A percentile compares a stretch with the other conserved stretches of the same genome.
These are phyloP conservation scores for Komagataella phaffii DNA, from an alignment of 805 yeast species.

Conservation along the genomic window DNA sequence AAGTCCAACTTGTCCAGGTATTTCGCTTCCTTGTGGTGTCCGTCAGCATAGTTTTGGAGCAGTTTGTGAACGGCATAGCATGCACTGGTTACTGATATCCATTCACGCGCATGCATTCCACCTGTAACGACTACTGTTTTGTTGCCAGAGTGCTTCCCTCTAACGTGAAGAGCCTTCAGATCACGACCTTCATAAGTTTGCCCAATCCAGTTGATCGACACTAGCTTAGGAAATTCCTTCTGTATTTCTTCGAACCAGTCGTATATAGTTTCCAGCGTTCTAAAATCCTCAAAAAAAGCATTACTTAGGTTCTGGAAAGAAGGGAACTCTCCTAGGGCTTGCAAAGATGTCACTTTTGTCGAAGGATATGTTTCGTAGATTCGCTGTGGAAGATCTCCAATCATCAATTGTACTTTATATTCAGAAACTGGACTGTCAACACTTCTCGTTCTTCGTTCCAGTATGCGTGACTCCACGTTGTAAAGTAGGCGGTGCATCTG, in stretches of 20 bases:
- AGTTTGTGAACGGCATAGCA: constrained; percentile 41
- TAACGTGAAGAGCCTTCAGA: constrained; percentile 38
- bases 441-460: background rate
- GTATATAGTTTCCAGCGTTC: constrained; percentile 55
- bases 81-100: constrained; percentile 67
- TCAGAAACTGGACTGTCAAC: constrained; percentile 1
- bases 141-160: constrained; percentile 11
- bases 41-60: constrained; percentile 28
- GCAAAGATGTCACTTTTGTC: constrained; percentile 2
- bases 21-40: constrained; percentile 23
- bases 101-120: constrained; percentile 84
- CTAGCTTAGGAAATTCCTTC: constrained; percentile 48
- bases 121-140: constrained; percentile 68
- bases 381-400: constrained; percentile 43
- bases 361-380: constrained; percentile 42
- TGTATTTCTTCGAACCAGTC: constrained; percentile 56
- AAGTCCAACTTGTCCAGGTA: constrained; percentile 53
- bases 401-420: constrained; percentile 24
- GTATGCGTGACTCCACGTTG: background rate
- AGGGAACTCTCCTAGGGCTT: background rate
- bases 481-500: constrained; percentile 12
- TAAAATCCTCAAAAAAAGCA: constrained; percentile 52
- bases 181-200: constrained; percentile 64
- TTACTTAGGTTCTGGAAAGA: constrained; percentile 1
- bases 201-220: constrained; percentile 59